Base-by-base conservation (phyloP, 805 yeast species). In the Metschnikowia hibisci region DNA sequence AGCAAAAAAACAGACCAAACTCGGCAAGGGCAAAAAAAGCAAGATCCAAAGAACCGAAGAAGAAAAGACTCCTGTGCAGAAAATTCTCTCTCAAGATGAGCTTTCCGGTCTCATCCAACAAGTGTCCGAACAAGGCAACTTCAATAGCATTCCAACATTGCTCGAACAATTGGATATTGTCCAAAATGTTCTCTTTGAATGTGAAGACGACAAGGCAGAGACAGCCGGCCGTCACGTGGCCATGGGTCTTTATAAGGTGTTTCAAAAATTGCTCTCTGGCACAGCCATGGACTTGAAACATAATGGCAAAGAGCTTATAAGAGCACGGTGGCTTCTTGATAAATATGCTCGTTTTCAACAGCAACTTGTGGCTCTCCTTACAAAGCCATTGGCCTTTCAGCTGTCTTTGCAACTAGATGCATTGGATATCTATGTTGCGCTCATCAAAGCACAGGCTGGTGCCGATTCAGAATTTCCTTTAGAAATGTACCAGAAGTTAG, bases 301-400 rank as follows among this genome's bases (percentile, higher is more conserved):
- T 6, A 72, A 72, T 33, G 80, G 74, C 28, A 74, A 77, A 43
- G 71, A 73, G 47, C 62, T 65, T 13, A 53, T 72, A 7, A 74
- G 82, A n/a, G 74, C 74, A 27, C 69, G 73, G 50, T 86, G 95
- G 91, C 60, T 87, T 30, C 68, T 69, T 43, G 73, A 76, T 38
- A 73, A 76, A 43, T 85, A 85, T 63, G 73, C 73, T 30, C 62
- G 66, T 16, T 85, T 68, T 64, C 80, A 82, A 53, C 52, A 53
- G 3, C 57, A 63, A 26, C 46, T 84, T 18, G 56, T 75, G 20
- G 58, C 61, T 12, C 60, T 77, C 39, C 61, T 83, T 3, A 50
- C 60, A n/a, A 51, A 63, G 2, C 54, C 65, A 2, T 58, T 69
- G 14, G 71, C 74, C 27, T 71, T 69, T 31, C 77, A 81, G 6